Base-by-base conservation (phyloP, 371 early-diverging fungal species). In the Nematocida homosporus region DNA sequence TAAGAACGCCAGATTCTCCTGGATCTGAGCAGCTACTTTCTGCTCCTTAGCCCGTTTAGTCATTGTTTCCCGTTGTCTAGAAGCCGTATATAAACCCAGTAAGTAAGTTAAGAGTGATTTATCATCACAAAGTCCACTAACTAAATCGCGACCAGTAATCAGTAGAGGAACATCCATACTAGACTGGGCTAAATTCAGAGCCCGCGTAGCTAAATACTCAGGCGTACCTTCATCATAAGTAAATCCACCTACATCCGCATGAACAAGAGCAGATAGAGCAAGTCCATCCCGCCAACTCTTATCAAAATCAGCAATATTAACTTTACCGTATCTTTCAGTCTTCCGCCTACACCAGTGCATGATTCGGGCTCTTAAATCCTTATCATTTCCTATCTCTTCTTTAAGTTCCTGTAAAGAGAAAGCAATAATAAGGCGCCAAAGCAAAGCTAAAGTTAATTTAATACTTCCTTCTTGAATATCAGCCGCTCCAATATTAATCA, bases 401-500 rank as follows among this genome's bases (percentile, higher is more conserved):
- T 65, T 44, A 32, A 78, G 25, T 66, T 92, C 93, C 40, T 90
- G 89, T 81, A 97, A 92, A 8, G 92, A 88, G 80, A 94, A 93
- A 78, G 92, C 86, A 64, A 93, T 86, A 86, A 97, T 96, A 77
- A 97, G 88, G 8, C 89, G 92, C 96, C 96, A 97, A 54, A 95
- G 88, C 86, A 97, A 87, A 5, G 96, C 98, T 32, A 97, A 86
- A 40, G 92, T 90, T 67, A 97, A 86, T 85, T 96, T 97, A 32
- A 86, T 79, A 84, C 95, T 95, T 16, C 87, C 86, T 80, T 94
- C 94, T 25, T 93, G 92, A 69, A 97, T 92, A 87, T 97, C 98
- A 57, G 88, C 89, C 35, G 88, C 86, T 48, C 90, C 90, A 66
- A 91, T 95, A 84, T 96, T 96, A 41, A 94, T 91, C 50, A 96